Evolutionary conservation across 2,329 filamentous ascomycete species (phyloP), one percentile per base, ranked within the genome.

Genomic region (Alternaria rosae): DNA sequence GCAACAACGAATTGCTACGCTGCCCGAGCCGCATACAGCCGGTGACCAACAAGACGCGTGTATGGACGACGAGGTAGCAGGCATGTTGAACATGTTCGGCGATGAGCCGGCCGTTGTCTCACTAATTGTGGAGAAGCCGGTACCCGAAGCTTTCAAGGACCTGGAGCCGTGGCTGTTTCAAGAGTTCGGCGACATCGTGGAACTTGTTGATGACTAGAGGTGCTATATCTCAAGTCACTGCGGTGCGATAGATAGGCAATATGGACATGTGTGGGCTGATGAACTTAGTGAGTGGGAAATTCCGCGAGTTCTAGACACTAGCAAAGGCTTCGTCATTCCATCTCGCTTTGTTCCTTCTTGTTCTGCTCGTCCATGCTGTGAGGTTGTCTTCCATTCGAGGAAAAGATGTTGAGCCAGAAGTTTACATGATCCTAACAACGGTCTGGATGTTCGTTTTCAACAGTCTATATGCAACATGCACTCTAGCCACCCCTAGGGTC

Each of bases 121-220:
- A 21, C 23, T 64, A 10, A 20, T 21, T 26, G 13, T 63, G 23
- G 6, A 63, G 5, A 48, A 65, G 30, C 35, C 60, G 3, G 52
- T 70, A 17, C 70, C 69, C 0, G 70, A 75, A 1, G 69, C 55
- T 13, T 77, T 71, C 59, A 71, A 77, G 48, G 78, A 73, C 48
- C 65, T 81, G 2, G 76, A 80, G 44, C 70, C 73, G 2, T 82
- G 79, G 78, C 61, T 82, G 6, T 70, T 78, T 15, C 60, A 70
- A 28, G 78, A 81, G 61, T 80, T 80, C 53, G 80, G 79, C 11
- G 75, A 78, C 54, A 73, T 77, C n/a, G 72, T 81, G 21, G 78
- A 81, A 57, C 70, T 82, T 35, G 64, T 76, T 32, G 72, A 76
- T 48, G 66, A 65, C 12, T 69, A 54, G 66, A 38, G 9, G 15